Base-by-base conservation (phyloP, 495 filamentous ascomycete genomes). In the Penicillium ucsense region DNA sequence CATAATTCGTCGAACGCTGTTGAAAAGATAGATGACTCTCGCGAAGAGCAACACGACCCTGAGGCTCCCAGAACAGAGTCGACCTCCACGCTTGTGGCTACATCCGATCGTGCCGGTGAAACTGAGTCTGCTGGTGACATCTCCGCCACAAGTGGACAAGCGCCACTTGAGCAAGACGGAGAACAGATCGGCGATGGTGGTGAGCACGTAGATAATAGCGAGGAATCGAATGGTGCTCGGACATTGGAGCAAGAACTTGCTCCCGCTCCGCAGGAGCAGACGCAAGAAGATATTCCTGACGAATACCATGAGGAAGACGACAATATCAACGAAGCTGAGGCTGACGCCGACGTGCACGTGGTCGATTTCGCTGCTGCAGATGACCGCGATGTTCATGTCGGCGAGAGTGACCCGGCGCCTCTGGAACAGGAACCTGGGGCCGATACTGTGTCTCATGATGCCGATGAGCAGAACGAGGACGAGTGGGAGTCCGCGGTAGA, bases 61-160 rank as follows among this genome's bases (percentile, higher is more conserved):
- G 66, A 69, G 29, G 62, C 50, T 38, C 57, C 59, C 31, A 54
- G 50, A 4, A 63, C 60, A 10, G 64, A 65, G 35, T 68, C 67
- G 4, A 63, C 63, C 5, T 51, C 55, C 31, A 66, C 68, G 8
- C 41, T 66, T 33, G 55, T 51, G 29, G 48, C 54, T 8, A 29
- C 57, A 5, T 51, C 60, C 8, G 45, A 50, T 2, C 39, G 45
- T 27, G 38, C 46, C 37, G 51, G 57, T 11, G 34, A 49, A n/a
- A 49, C 54, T 27, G 54, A 52, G 38, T 42, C 51, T 37, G 28
- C 38, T 32, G 48, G 35, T n/a, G 55, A 56, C 28, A 53, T 45
- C 41, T 46, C 45, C 40, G 27, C 43, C 8, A 50, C 60, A 37
- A 31, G 33, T 29, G 28, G 20, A 10, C 32, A 46, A 8, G 34